Evolutionary conservation across 2,329 filamentous ascomycete genomes (phyloP).

Genomic region (Aotearoamyces nothofagi): DNA sequence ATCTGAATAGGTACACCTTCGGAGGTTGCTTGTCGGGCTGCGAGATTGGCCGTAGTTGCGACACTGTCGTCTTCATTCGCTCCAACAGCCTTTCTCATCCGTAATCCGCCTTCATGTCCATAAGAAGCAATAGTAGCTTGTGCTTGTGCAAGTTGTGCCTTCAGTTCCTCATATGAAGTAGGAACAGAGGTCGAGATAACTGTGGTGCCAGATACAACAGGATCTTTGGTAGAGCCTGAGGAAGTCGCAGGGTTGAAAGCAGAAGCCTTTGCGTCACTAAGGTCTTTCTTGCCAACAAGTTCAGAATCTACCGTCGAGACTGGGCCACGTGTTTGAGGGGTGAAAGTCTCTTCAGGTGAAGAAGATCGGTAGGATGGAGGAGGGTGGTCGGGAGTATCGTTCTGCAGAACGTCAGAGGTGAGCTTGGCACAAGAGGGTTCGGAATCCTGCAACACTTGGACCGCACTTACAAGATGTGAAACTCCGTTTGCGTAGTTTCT

Average conservation of each 20-base stretch:
- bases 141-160: slow-evolving; percentile 59
- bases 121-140: slow-evolving; percentile 58
- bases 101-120: slow-evolving; percentile 55
- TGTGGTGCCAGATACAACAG: slow-evolving; percentile 25
- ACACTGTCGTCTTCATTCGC: slow-evolving; percentile 31
- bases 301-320: slow-evolving; percentile 17
- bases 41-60: slow-evolving; percentile 29
- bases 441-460: too few species aligned
- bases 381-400: too few species aligned
- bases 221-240: slow-evolving; percentile 14
- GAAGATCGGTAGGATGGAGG: slow-evolving; percentile 40
- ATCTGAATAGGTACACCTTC: slow-evolving; percentile 78
- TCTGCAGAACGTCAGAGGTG: too few species aligned
- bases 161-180: slow-evolving; percentile 40
- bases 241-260: slow-evolving; percentile 10
- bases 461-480: too few species aligned
- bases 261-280: slow-evolving; percentile 21
- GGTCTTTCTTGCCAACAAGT: slow-evolving; percentile 20
- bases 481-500: slow-evolving; percentile 14
- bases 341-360: slow-evolving; percentile 24
- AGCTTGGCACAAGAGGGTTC: too few species aligned
- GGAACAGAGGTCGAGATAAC: slow-evolving; percentile 26
- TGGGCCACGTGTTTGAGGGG: slow-evolving; percentile 15
- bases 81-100: slow-evolving; percentile 59
- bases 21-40: slow-evolving; percentile 38